Evolutionary conservation across 306 rosid genomes (phyloP), one percentile per base, ranked within the genome.

Genomic region (Lupinus albus): DNA sequence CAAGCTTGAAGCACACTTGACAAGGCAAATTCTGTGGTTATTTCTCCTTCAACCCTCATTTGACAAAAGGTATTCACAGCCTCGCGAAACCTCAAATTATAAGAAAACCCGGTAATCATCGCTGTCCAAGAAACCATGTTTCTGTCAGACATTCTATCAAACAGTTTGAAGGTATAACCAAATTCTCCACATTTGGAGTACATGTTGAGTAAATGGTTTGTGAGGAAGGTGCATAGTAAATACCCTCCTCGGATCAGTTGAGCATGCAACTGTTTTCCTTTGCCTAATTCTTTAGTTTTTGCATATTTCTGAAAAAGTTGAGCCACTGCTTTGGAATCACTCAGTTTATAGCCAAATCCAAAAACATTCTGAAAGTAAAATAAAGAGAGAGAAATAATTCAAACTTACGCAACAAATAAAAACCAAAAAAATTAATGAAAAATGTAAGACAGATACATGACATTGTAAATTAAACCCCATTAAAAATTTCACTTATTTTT

Each of bases 81-180:
- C 66, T 84, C 80, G 3, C 35, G 42, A 73, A 79, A 79, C 79
- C 79, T 66, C 61, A 20, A 49, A 50, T 76, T 82, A 42, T 76
- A 89, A 25, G 76, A 78, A 80, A 79, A 82, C 48, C 74, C 87
- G 28, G 85, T 77, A 15, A 87, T 71, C 87, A 87, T 75, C 9
- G 85, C 69, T 0, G 85, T 82, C 87, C 87, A 84, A 28, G 92
- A 82, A 73, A 87, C 85, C 47, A 78, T 46, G 64, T 87, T 84
- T 84, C 87, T 78, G 0, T 72, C 73, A 7, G 76, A 64, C 87
- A 81, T 79, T 84, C 52, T 48, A 52, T 84, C 82, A 69, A 87
- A 87, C 44, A 84, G 46, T 45, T 75, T 82, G 10, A 72, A 39
- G 6, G 92, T 84, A 17, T 65, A 75, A 9, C 63, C 65, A 42